A percentile compares a stretch with the other conserved stretches of the same genome.
Conservation (phyloP, 2,329 filamentous ascomycete genomes). For the Verticillium albo-atrum region DNA sequence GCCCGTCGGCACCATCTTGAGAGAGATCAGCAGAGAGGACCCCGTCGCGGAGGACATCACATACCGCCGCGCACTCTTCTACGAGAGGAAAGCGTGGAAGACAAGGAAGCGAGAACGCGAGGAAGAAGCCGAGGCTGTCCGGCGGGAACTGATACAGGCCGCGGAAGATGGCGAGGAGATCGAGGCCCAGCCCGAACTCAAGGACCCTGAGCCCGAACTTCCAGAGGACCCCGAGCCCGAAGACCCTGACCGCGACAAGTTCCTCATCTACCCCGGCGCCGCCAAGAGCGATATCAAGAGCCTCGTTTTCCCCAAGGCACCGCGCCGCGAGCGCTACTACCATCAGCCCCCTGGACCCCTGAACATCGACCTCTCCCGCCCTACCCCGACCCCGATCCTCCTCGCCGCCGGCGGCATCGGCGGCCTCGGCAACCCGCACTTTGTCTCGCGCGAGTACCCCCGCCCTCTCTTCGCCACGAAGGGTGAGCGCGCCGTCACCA, state of each 20-base stretch:
- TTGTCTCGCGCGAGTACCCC: constrained; percentile 68
- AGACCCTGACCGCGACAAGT: constrained; percentile 61
- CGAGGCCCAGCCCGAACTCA: constrained; percentile 1
- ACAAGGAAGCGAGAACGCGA: constrained; percentile 5
- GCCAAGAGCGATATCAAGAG: constrained; percentile 61
- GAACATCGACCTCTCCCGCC: constrained; percentile 65
- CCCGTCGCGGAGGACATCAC: constrained; percentile 63
- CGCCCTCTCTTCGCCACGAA: constrained; percentile 85
- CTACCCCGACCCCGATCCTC: constrained; percentile 78
- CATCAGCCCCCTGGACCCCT: constrained; percentile 71
- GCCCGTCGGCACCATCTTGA: constrained; percentile 85
- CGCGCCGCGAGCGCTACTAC: constrained; percentile 47
- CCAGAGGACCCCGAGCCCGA: constrained; percentile 34
- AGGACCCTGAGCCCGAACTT: constrained; percentile 15
- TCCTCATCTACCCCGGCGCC: constrained; percentile 80
- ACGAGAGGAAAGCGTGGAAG: constrained; percentile 13
- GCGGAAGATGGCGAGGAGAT: constrained; percentile 6
- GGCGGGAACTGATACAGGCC: constrained; percentile 9
- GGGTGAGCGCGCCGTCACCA: constrained; percentile 72
- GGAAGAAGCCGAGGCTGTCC: constrained; percentile 2
- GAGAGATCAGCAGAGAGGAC: constrained; percentile 76
- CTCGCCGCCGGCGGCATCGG: constrained; percentile 85
- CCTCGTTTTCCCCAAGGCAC: constrained; percentile 46
- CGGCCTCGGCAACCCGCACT: constrained; percentile 90
- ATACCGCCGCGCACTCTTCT: constrained; percentile 10